phyloP scores from a whole-genome alignment of 129 eudicot genomes.

The Oenanthe sinensis region DNA sequence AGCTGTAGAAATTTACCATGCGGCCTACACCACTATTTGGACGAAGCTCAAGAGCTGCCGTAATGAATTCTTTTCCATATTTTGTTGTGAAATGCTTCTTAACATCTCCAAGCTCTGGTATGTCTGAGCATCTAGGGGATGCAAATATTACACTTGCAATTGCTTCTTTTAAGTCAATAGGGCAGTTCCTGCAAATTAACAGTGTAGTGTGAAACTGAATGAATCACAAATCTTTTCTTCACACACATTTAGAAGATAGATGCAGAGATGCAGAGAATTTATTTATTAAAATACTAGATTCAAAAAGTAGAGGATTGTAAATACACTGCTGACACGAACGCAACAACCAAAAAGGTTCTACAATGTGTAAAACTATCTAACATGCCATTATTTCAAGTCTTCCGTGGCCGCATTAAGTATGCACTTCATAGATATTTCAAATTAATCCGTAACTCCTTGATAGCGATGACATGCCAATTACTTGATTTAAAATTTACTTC shows the following conservation, averaged over 20 bases:
- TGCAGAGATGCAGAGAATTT: background rate
- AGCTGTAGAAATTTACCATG: constrained; percentile 38
- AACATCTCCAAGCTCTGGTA: constrained; percentile 68
- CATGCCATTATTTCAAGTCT: background rate
- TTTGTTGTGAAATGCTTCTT: constrained; percentile 64
- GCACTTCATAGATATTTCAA: background rate
- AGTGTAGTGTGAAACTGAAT: background rate
- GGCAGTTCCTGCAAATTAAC: constrained; percentile 54
- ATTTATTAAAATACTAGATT: no score
- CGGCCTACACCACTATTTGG: constrained; percentile 84
- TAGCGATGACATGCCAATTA: background rate
- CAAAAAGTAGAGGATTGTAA: background rate
- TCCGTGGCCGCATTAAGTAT: background rate
- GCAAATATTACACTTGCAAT: constrained; percentile 80
- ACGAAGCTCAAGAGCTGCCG: constrained; percentile 70
- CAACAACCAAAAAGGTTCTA: background rate
- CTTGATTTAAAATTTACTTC: background rate
- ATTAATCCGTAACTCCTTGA: background rate
- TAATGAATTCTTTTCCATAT: constrained; percentile 80
- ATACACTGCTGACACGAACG: background rate
- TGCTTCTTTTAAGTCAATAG: constrained; percentile 92
- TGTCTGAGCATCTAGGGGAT: constrained; percentile 85
- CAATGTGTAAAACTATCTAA: background rate
- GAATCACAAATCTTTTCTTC: background rate
- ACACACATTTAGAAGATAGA: background rate